phyloP scores from a whole-genome alignment of 73 alveolate species.

The Paraurostyla sp. region DNA sequence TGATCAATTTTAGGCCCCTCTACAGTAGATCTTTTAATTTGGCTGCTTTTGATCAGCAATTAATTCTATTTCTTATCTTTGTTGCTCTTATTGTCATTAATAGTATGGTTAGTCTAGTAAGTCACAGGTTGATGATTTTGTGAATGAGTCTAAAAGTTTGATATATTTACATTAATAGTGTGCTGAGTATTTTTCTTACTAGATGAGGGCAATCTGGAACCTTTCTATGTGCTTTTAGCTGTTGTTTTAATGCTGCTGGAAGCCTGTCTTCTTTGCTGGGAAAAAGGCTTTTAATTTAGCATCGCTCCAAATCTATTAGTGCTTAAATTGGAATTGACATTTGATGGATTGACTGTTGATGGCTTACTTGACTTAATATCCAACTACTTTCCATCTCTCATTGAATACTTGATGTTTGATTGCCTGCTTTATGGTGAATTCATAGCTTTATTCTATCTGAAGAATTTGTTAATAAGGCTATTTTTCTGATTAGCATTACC shows the following conservation, averaged over 20 bases:
- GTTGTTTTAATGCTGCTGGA: constrained; percentile 10
- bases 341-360: neutral
- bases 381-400: neutral
- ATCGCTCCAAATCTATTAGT: neutral
- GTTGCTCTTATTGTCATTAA: too few species aligned
- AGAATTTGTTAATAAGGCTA: neutral
- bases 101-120: too few species aligned
- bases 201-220: constrained; percentile 31
- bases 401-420: neutral
- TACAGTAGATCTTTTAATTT: constrained; percentile 4
- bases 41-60: neutral
- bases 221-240: constrained; percentile 16
- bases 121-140: too few species aligned
- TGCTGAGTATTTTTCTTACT: neutral
- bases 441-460: neutral
- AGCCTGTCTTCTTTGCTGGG: constrained; percentile 14
- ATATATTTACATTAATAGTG: neutral
- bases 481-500: neutral
- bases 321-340: neutral
- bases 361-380: neutral
- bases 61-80: neutral
- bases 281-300: neutral
- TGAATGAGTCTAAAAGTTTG: neutral
- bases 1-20: constrained; percentile 9
- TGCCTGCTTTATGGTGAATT: constrained; percentile 18